Conservation (phyloP, 2,329 filamentous ascomycete genomes). For the Fusarium tuaranense region DNA sequence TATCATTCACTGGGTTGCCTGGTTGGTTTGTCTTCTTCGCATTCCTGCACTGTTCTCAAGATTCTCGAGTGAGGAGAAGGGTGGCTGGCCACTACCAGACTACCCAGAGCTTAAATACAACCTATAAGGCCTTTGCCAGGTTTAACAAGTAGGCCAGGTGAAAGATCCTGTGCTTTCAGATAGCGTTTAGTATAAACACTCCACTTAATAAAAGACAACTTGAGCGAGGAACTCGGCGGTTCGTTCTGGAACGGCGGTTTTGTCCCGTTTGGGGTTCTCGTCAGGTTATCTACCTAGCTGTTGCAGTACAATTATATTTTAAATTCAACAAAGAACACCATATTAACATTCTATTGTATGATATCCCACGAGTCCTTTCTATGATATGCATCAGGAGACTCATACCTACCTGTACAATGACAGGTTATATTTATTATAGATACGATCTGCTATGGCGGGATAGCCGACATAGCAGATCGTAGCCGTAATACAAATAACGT, state of each 20-base stretch:
- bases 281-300: neutral
- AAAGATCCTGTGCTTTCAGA: neutral
- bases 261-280: neutral
- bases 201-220: neutral
- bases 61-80: conserved; percentile 30
- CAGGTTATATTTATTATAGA: neutral
- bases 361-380: neutral
- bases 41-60: conserved; percentile 21
- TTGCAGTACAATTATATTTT: neutral
- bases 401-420: neutral
- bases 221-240: neutral
- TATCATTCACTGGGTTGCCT: conserved; percentile 26
- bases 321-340: too few species aligned
- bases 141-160: neutral
- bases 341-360: too few species aligned
- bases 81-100: conserved; percentile 22
- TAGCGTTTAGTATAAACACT: neutral
- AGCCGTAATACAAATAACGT: neutral
- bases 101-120: conserved; percentile 12
- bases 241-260: neutral
- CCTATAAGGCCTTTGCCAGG: neutral
- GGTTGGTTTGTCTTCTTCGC: conserved; percentile 21
- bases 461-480: too few species aligned
- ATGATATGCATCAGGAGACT: neutral
- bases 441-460: too few species aligned